phyloP scores from a whole-genome alignment of 345 rosid genomes.

The Eucalyptus pauciflora region DNA sequence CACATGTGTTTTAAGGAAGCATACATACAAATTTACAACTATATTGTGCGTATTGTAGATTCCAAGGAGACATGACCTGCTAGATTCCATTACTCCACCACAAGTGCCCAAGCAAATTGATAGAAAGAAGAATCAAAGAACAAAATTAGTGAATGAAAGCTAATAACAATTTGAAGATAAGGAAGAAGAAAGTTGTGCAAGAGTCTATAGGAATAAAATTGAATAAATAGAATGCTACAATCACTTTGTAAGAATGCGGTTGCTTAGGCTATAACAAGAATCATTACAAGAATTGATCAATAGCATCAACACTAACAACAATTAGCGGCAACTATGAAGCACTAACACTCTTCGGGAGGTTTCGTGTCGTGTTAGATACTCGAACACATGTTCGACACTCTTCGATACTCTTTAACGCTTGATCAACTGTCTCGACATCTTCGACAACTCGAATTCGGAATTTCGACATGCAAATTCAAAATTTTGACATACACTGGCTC shows the following conservation, averaged over 20 bases:
- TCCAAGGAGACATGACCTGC: neutral
- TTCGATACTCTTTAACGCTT: accelerated
- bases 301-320: neutral
- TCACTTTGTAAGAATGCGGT: neutral
- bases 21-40: neutral
- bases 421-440: accelerated
- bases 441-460: too few relatives aligned
- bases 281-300: neutral
- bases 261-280: neutral
- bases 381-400: accelerated
- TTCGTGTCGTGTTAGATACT: too few relatives aligned
- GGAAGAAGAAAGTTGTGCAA: neutral
- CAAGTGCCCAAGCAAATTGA: neutral
- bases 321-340: accelerated
- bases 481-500: accelerated
- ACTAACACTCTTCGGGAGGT: accelerated
- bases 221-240: neutral
- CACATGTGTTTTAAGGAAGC: neutral
- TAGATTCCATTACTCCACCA: neutral
- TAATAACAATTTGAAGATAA: neutral
- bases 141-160: neutral
- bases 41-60: neutral
- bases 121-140: neutral
- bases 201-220: neutral
- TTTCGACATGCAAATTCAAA: too few relatives aligned